Base-by-base conservation (phyloP, 2,329 filamentous ascomycete genomes). In the Microsporum canis region DNA sequence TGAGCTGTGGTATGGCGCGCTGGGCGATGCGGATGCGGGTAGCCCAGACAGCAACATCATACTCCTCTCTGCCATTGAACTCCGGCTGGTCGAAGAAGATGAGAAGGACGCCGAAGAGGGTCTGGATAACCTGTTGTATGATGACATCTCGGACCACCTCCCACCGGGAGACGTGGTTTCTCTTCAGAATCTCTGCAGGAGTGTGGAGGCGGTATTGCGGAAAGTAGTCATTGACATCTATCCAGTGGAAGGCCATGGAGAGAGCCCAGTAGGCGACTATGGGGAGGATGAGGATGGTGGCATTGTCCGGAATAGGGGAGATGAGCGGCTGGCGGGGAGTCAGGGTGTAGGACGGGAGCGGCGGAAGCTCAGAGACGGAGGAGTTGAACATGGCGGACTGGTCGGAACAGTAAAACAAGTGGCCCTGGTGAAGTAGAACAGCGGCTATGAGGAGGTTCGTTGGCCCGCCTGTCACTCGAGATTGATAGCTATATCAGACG, bases 161-260 rank as follows among this genome's bases (percentile, higher is more conserved):
- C 76, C 83, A 89, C 64, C 90, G 84, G 55, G 88, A 84, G 59
- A 90, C 92, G 70, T 89, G 89, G 75, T 96, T 96, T 68, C 91
- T 84, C 74, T 89, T 89, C 39, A 86, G 73, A 65, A 97, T 88
- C 75, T 97, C 92, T 59, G 90, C 91, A 12, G 94, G 94, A 0
- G 94, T 97, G 76, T 99, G 94, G 47, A 99, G 81, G 65, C 94
- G 88, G 76, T 97, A 96, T 69, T 95, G 84, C 17, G 91, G 87
- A 73, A 92, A 95, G 41, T 92, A 78, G 73, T 96, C 89, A 76
- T 86, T 86, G 62, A 85, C 79, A 76, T 99, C 94, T 70, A 97
- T 85, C 67, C 86, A 71, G 78, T 97, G 92, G 78, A 95, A 99
- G 71, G 92, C 77, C 72, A 89, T 76, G 23, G 92, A 97, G 36